Percentiles rank a stretch among this genome's conserved stretches.
These are phyloP conservation scores for Phytophthora agathidicida DNA, from an alignment of 352 stramenopile genomes.

Conservation along the genomic window DNA sequence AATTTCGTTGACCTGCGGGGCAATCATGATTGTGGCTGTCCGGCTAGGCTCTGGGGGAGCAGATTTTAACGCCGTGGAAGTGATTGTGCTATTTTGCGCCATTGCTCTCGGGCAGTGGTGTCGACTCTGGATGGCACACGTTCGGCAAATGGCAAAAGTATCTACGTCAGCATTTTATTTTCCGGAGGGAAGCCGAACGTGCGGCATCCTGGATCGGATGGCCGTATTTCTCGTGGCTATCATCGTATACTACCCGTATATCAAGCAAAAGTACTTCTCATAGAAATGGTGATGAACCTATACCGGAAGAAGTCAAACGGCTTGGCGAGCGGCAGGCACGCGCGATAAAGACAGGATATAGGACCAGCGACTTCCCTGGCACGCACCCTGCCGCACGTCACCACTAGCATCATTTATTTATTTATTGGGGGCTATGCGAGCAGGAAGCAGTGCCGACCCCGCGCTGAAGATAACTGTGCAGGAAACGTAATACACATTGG, in stretches of 20 bases:
- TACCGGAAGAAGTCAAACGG: too few species aligned
- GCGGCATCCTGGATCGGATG: constrained; percentile 52
- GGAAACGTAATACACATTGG: too few species aligned
- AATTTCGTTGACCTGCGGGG: constrained; percentile 38
- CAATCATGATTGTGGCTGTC: constrained; percentile 41
- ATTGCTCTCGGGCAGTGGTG: constrained; percentile 49
- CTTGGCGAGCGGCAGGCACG: too few species aligned
- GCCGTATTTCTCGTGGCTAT: constrained; percentile 50
- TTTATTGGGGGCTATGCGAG: constrained; percentile 30
- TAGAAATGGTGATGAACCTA: background rate
- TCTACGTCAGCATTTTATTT: constrained; percentile 56
- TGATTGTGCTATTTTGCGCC: constrained; percentile 47
- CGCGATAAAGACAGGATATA: too few species aligned
- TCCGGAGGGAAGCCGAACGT: constrained; percentile 25
- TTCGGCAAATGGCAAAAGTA: constrained; percentile 53
- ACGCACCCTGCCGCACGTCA: constrained; percentile 14
- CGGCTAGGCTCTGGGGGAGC: constrained; percentile 23
- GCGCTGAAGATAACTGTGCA: background rate
- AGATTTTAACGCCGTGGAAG: constrained; percentile 38
- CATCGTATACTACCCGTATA: constrained; percentile 58
- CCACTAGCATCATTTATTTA: constrained; percentile 39
- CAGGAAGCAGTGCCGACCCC: constrained; percentile 1
- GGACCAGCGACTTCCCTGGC: background rate
- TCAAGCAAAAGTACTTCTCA: constrained; percentile 45
- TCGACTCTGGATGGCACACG: constrained; percentile 37